Base-by-base conservation (phyloP, 2,329 filamentous ascomycete species). In the Simplicillium aogashimaense region DNA sequence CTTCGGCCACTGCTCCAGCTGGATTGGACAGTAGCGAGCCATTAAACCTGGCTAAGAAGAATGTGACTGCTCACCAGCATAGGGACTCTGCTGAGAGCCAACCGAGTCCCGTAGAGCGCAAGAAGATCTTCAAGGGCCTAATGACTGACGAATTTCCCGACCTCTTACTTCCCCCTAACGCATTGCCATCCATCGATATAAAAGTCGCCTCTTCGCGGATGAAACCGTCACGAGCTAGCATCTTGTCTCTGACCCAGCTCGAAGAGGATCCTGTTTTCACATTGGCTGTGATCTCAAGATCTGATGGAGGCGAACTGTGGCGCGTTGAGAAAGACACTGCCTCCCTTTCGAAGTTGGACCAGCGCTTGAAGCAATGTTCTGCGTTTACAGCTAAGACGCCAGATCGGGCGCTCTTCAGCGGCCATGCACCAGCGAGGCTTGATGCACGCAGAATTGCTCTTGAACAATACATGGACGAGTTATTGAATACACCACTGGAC, bases 191-290 rank as follows among this genome's bases (percentile, higher is more conserved):
- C 1, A 83, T 98, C 41, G 77, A 84, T 47, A 80, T 95, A 36
- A 86, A 77, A 56, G 90, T 95, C 4, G 86, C 88, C 3, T 97
- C 92, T 4, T 97, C 92, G 16, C 81, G 92, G n/a, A 80, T 98
- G 69, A 88, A 86, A 55, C 92, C 90, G 12, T 95, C 90, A 1
- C 74, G 90, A 47, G 80, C 87, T 30, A 95, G 89, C 56, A 76
- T 92, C 50, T 68, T 95, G 53, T 85, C 81, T 2, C 68, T 88
- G 10, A 90, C 79, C 38, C 81, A 86, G 45, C 69, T 84, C 15
- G 89, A 95, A 43, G 90, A 95, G 55, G 89, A 95, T 51, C 87
- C 89, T 0, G 90, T 97, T 1, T 95, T 97, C 53, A 95, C 88
- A 0, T 68, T 98, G 39, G 89, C 88, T 14, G 68, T 98, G 29